These are phyloP conservation scores for Boletellus ananas DNA, from an alignment of 768 basidiomycete genomes.

Conservation along the genomic window DNA sequence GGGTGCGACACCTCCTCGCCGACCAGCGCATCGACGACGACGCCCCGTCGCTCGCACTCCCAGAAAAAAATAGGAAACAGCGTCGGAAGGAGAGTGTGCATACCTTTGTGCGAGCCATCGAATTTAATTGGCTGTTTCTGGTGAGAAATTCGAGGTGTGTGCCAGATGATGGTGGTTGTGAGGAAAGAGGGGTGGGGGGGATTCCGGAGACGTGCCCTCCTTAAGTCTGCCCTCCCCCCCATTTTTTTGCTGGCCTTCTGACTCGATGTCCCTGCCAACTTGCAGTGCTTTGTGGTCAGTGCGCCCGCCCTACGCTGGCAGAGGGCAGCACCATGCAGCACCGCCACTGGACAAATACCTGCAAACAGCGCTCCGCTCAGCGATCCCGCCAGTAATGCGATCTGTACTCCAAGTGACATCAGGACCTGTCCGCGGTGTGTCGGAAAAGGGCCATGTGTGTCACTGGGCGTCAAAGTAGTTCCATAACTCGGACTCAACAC, in stretches of 20 bases:
- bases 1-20: conserved; percentile 6
- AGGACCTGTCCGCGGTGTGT: no score
- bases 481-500: no score
- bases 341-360: conserved; percentile 19
- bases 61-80: neutral
- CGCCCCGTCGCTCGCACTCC: conserved; percentile 1
- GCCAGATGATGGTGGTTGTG: conserved; percentile 18
- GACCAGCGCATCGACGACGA: neutral
- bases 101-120: conserved; percentile 71
- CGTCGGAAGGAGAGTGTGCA: neutral
- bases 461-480: no score
- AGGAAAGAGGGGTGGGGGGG: conserved; percentile 12
- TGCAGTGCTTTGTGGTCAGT: conserved; percentile 31
- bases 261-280: conserved; percentile 11
- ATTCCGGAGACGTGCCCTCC: neutral
- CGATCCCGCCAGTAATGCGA: no score
- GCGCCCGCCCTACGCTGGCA: neutral
- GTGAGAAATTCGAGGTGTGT: neutral
- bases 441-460: no score
- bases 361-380: conserved; percentile 5
- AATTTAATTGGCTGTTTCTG: conserved; percentile 4
- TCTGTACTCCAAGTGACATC: no score
- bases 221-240: conserved; percentile 13
- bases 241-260: conserved; percentile 8
- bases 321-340: neutral